phyloP scores from a whole-genome alignment of 352 stramenopile genomes.

The Thraustochytrium sp. region DNA sequence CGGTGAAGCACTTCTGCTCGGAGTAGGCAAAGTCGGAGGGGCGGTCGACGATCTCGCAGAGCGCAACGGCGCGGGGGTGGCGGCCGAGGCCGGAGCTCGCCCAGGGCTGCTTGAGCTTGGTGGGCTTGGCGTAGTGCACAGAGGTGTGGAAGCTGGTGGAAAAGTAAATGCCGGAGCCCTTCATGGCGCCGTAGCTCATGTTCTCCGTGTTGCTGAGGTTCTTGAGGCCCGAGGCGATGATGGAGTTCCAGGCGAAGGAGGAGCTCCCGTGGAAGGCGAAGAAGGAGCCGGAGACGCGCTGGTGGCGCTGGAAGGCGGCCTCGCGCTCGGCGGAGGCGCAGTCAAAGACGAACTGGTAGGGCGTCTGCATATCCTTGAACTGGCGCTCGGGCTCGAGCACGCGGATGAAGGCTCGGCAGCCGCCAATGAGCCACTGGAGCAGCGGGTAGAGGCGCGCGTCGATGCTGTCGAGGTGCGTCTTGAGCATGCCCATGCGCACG shows the following conservation, averaged over 20 bases:
- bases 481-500: constrained; percentile 19
- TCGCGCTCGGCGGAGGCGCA: constrained; percentile 19
- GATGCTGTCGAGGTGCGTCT: constrained; percentile 6
- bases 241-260: constrained; percentile 41
- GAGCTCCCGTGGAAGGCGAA: constrained; percentile 40
- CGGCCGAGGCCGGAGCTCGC: constrained; percentile 12
- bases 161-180: constrained; percentile 43
- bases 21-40: constrained; percentile 11
- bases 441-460: constrained; percentile 33
- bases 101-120: constrained; percentile 43
- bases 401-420: constrained; percentile 28
- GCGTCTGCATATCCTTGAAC: constrained; percentile 40
- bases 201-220: constrained; percentile 43
- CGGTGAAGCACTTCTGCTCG: constrained; percentile 40
- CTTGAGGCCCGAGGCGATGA: constrained; percentile 36
- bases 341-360: constrained; percentile 43
- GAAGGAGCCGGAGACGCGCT: constrained; percentile 32
- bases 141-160: constrained; percentile 38
- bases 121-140: constrained; percentile 41
- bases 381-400: constrained; percentile 14
- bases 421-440: constrained; percentile 37
- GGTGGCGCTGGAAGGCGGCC: constrained; percentile 3
- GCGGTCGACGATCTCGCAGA: constrained; percentile 39
- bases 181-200: constrained; percentile 42
- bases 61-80: constrained; percentile 9